Conservation (phyloP, 2,329 filamentous ascomycete genomes). For the Fusarium napiforme region DNA sequence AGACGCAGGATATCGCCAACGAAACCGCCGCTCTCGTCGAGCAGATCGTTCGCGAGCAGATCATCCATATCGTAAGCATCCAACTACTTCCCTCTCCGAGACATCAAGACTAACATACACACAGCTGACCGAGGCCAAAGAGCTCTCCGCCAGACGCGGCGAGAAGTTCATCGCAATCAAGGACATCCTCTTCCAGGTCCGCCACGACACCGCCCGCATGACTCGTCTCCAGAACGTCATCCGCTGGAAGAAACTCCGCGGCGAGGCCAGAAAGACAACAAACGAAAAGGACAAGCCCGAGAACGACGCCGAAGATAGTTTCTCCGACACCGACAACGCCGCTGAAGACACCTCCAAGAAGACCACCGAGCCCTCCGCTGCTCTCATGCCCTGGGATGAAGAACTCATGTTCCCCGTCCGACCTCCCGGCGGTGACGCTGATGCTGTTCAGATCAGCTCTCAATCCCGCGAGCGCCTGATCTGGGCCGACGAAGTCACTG, state of each 20-base stretch:
- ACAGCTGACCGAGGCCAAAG: conserved; percentile 84
- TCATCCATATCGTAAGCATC: conserved; percentile 81
- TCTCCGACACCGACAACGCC: conserved; percentile 63
- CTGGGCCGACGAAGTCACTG: conserved; percentile 94
- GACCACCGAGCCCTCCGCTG: conserved; percentile 83
- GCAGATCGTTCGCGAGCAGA: conserved; percentile 94
- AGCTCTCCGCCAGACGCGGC: conserved; percentile 87
- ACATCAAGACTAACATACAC: neutral
- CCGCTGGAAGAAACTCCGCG: conserved; percentile 97
- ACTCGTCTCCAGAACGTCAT: conserved; percentile 92
- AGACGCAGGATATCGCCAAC: conserved; percentile 57
- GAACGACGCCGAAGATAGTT: conserved; percentile 77
- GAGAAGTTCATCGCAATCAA: conserved; percentile 88
- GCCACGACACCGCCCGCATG: conserved; percentile 93
- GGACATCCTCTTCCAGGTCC: conserved; percentile 93
- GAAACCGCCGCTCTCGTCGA: conserved; percentile 96
- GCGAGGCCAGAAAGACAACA: conserved; percentile 70
- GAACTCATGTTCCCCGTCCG: conserved; percentile 88
- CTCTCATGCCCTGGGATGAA: conserved; percentile 93
- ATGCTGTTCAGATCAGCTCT: conserved; percentile 66
- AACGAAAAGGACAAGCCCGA: conserved; percentile 77
- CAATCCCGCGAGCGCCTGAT: conserved; percentile 91
- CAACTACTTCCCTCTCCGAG: accelerated
- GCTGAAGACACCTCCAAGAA: conserved; percentile 70
- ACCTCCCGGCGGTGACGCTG: conserved; percentile 74